These are phyloP conservation scores for Glycine latifolia DNA, from an alignment of 306 rosid species.

Conservation along the genomic window DNA sequence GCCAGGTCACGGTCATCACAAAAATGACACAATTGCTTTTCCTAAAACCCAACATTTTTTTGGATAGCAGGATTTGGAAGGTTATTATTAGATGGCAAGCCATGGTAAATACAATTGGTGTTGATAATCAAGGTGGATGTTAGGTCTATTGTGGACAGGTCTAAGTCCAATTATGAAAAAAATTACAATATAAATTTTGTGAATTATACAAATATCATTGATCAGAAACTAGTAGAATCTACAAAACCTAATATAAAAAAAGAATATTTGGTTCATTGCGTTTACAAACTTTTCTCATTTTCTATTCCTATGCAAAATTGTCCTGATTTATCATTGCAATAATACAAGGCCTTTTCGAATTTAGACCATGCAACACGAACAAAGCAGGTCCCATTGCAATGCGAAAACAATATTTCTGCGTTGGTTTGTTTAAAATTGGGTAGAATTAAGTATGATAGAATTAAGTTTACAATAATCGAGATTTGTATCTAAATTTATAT, in stretches of 20 bases:
- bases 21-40: conserved; percentile 39
- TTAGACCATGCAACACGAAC: not conserved
- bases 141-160: conserved; percentile 25
- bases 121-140: conserved; percentile 26
- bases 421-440: not conserved
- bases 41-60: conserved; percentile 34
- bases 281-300: not conserved
- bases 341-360: not conserved
- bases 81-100: conserved; percentile 30
- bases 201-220: conserved; percentile 5
- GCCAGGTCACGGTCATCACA: conserved; percentile 7
- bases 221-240: conserved; percentile 2
- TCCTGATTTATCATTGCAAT: not conserved
- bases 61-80: conserved; percentile 28
- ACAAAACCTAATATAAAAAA: not conserved
- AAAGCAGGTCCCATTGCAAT: not conserved
- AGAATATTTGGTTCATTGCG: not conserved
- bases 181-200: conserved; percentile 37
- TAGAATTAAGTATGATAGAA: too few species aligned
- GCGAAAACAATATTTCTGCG: not conserved
- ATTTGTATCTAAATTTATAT: not conserved
- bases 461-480: too few species aligned
- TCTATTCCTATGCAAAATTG: conserved; percentile 15
- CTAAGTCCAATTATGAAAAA: conserved; percentile 4
- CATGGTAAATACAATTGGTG: conserved; percentile 20